A percentile compares a stretch with the other conserved stretches of the same genome.
These are phyloP conservation scores for Chytriomyces sp. DNA, from an alignment of 192 early-diverging fungal genomes.

Conservation along the genomic window DNA sequence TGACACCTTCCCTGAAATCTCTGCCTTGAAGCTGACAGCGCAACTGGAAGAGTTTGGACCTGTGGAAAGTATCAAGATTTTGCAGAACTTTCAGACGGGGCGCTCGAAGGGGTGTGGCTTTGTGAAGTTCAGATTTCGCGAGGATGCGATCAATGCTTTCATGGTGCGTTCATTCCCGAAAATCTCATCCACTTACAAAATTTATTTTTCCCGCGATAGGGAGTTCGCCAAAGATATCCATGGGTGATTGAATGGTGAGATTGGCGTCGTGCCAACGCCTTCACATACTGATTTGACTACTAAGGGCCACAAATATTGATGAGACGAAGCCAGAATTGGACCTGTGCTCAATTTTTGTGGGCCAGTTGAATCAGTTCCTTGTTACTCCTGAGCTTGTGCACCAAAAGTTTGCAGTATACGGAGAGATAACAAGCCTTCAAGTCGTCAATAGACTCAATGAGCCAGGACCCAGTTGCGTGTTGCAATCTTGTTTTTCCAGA, in stretches of 20 bases:
- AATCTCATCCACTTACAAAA: too few species aligned
- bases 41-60: constrained; percentile 51
- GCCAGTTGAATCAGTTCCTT: constrained; percentile 57
- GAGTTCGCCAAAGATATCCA: constrained; percentile 41
- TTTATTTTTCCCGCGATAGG: constrained; percentile 15
- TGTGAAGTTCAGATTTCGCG: constrained; percentile 69
- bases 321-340: constrained; percentile 53
- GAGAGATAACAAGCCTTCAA: constrained; percentile 51
- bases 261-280: constrained; percentile 27
- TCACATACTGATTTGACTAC: neutral
- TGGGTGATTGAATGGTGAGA: constrained; percentile 71
- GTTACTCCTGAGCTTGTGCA: constrained; percentile 50
- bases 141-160: constrained; percentile 72
- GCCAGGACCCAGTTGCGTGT: constrained; percentile 16
- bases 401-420: constrained; percentile 59
- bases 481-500: neutral
- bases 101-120: constrained; percentile 61
- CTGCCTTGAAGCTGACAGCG: neutral
- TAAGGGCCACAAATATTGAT: constrained; percentile 47
- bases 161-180: constrained; percentile 43
- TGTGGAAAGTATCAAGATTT: constrained; percentile 65
- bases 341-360: constrained; percentile 63
- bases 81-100: constrained; percentile 45
- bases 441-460: constrained; percentile 49
- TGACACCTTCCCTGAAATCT: neutral